Evolutionary conservation across 768 basidiomycete genomes (phyloP).

Genomic region (Trametes villosa): DNA sequence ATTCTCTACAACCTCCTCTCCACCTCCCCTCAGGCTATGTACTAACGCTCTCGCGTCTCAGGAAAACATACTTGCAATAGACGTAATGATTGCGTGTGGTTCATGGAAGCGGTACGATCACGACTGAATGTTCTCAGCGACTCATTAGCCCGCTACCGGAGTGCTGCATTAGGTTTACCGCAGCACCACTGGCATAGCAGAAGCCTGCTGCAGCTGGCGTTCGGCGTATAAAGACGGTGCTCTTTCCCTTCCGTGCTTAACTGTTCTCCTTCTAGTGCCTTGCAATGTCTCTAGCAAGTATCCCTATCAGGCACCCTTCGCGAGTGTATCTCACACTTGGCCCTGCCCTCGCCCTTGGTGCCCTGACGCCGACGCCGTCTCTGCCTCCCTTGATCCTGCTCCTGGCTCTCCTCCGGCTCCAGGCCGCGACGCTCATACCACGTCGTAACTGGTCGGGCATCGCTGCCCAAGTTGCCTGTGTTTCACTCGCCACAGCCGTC

Average conservation of each 20-base stretch:
- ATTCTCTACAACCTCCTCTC: too few relatives aligned
- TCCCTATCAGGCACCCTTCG: conserved; percentile 14
- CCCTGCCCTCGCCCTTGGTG: conserved; percentile 27
- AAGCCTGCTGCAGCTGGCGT: neutral
- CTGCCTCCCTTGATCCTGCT: conserved; percentile 36
- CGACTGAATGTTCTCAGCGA: too few relatives aligned
- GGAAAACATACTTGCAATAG: too few relatives aligned
- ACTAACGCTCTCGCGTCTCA: too few relatives aligned
- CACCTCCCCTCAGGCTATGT: too few relatives aligned
- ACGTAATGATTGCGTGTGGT: too few relatives aligned
- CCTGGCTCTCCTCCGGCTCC: conserved; percentile 32
- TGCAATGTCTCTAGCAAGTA: conserved; percentile 1
- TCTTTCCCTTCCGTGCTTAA: neutral
- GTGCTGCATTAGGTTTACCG: neutral
- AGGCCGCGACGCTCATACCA: conserved; percentile 24
- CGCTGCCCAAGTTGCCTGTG: conserved; percentile 23
- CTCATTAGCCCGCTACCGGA: too few relatives aligned
- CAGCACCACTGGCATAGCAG: neutral
- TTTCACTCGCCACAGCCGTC: conserved; percentile 33
- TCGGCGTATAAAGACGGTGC: neutral
- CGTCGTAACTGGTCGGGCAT: conserved; percentile 19
- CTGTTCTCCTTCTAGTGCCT: neutral
- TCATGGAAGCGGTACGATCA: too few relatives aligned
- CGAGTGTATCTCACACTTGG: conserved; percentile 16
- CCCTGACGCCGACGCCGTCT: conserved; percentile 36